phyloP scores from a whole-genome alignment of 1,284 basidiomycete genomes.

The Apiotrichum mycotoxinovorans region DNA sequence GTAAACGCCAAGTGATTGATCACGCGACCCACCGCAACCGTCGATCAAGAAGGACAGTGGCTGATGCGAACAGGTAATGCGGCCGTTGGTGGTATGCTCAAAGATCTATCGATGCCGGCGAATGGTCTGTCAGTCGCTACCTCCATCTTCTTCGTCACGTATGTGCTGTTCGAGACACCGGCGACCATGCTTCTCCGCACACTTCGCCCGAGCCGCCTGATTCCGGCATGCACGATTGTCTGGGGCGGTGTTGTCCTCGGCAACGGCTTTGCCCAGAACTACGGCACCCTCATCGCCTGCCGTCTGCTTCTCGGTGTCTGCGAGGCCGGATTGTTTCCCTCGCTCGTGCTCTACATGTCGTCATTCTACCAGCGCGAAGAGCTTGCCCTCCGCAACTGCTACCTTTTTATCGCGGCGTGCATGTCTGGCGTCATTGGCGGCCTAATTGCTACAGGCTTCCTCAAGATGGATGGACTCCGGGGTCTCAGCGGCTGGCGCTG shows the following conservation, averaged over 20 bases:
- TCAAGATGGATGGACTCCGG: conserved; percentile 13
- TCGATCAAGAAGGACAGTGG: too few relatives aligned
- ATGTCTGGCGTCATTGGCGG: conserved; percentile 36
- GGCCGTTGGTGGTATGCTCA: conserved; percentile 7
- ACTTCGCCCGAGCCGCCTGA: conserved; percentile 17
- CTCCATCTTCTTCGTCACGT: conserved; percentile 20
- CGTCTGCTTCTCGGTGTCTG: conserved; percentile 31
- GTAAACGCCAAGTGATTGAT: background rate
- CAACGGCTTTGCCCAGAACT: conserved; percentile 16
- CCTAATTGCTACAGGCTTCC: conserved; percentile 19
- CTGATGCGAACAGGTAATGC: conserved; percentile 8
- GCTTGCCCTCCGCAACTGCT: conserved; percentile 29
- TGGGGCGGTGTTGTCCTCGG: conserved; percentile 29
- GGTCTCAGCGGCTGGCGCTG: conserved; percentile 14
- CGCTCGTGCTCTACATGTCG: conserved; percentile 24
- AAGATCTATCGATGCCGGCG: conserved; percentile 4
- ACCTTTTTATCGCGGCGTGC: conserved; percentile 35
- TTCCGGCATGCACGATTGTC: conserved; percentile 20
- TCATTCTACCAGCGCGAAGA: conserved; percentile 32
- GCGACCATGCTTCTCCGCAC: conserved; percentile 31
- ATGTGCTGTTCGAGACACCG: conserved; percentile 33
- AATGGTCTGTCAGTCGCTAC: conserved; percentile 8
- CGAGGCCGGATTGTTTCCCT: conserved; percentile 32
- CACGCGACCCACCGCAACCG: too few relatives aligned
- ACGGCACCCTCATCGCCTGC: conserved; percentile 22